Percentiles rank a stretch among this genome's conserved stretches.
Conservation (phyloP, 2,329 filamentous ascomycete genomes). For the Fonsecaea monophora region DNA sequence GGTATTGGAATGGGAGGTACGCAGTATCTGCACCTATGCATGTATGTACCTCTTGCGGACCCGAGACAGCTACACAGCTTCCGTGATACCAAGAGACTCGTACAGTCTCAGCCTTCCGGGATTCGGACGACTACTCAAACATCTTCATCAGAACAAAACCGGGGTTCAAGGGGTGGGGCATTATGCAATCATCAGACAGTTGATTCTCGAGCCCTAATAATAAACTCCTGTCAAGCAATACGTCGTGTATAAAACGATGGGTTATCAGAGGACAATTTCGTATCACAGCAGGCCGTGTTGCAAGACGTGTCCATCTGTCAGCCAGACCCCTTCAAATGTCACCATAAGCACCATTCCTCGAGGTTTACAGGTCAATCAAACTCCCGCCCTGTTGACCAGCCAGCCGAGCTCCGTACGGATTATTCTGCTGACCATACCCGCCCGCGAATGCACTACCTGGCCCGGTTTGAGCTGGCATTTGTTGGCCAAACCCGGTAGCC, state of each 20-base stretch:
- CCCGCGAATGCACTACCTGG: constrained; percentile 56
- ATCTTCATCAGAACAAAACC: neutral
- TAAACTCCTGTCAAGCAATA: constrained; percentile 19
- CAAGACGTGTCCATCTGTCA: neutral
- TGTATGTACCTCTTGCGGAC: neutral
- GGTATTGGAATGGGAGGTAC: neutral
- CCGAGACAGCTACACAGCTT: neutral
- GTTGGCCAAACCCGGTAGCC: constrained; percentile 69
- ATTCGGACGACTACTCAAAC: neutral
- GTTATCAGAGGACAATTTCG: constrained; percentile 17
- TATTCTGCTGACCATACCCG: constrained; percentile 53
- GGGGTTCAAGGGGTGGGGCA: neutral
- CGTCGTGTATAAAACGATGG: constrained; percentile 8
- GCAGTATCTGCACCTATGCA: neutral
- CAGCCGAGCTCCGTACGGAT: constrained; percentile 63
- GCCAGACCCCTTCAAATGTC: neutral
- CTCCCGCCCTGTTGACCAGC: constrained; percentile 60
- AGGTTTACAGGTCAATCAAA: constrained; percentile 64
- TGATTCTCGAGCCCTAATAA: neutral
- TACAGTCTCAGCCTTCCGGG: neutral
- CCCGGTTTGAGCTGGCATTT: constrained; percentile 60
- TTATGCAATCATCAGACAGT: neutral
- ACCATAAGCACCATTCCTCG: constrained; percentile 12
- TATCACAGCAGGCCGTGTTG: constrained; percentile 5
- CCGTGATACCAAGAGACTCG: neutral